phyloP scores from a whole-genome alignment of 2,329 filamentous ascomycete genomes.

The Cercospora sesami region DNA sequence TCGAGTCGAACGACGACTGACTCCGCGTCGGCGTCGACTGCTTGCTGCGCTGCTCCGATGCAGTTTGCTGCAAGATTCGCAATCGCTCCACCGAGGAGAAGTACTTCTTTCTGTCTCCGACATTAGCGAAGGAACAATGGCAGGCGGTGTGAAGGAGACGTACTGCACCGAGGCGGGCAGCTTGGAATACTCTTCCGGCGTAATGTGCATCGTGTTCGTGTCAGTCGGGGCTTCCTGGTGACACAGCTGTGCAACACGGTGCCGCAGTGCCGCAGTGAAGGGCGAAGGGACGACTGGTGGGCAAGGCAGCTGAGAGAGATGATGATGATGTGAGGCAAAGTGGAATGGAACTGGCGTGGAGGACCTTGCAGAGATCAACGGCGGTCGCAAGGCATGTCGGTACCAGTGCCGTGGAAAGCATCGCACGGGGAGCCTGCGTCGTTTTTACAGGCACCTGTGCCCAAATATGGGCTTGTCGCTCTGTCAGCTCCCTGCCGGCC shows the following conservation, averaged over 20 bases:
- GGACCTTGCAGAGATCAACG: slow-evolving; percentile 7
- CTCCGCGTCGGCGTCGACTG: slow-evolving; percentile 18
- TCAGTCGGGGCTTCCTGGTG: not conserved
- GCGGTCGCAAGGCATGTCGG: not conserved
- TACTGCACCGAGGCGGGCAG: slow-evolving; percentile 49
- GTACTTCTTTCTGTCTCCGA: slow-evolving; percentile 57
- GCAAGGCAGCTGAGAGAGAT: not conserved
- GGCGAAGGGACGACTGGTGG: not conserved
- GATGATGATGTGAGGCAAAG: not conserved
- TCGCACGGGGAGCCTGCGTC: not conserved
- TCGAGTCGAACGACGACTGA: slow-evolving; percentile 36
- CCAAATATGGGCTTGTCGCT: not conserved
- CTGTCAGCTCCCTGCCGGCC: not conserved
- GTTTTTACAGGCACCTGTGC: not conserved
- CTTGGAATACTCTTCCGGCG: slow-evolving; percentile 44
- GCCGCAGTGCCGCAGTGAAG: not conserved
- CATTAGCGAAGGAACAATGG: slow-evolving; percentile 27
- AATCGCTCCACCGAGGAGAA: slow-evolving; percentile 72
- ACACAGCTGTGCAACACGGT: not conserved
- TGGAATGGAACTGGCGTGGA: not conserved
- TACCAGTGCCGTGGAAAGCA: slow-evolving; percentile 5
- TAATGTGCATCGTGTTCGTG: slow-evolving; percentile 28
- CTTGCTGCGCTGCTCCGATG: slow-evolving; percentile 36
- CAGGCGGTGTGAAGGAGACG: slow-evolving; percentile 28
- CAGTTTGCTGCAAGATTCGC: slow-evolving; percentile 59